Evolutionary conservation across 2,329 filamentous ascomycete species (phyloP), one percentile per base, ranked within the genome.

Genomic region (Aspergillus awamori): DNA sequence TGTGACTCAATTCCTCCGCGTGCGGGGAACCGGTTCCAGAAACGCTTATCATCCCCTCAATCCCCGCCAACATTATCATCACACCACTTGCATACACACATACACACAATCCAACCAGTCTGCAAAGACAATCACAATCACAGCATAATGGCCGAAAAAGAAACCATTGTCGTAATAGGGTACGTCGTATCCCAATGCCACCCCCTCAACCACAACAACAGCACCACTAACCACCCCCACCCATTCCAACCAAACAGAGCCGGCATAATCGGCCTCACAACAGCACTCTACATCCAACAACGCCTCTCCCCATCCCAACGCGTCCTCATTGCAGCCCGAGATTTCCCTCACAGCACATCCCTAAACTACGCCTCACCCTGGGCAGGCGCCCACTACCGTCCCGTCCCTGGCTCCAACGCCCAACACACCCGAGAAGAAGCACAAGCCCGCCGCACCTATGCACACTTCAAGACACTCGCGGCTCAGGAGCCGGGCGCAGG

Each of bases 341-440:
- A 80, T 48, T 75, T 80, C 56, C 78, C 79, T 20, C 69, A 70
- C 53, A 66, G 72, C 49, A 72, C 75, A 7, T 80, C 78, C 15
- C 66, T 77, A 49, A 76, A 80, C 69, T 82, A 82, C 66, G 74
- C 80, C 43, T 81, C 79, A 2, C 76, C 77, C 30, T 80, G 78
- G 76, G 79, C 80, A 1, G 80, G 80, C 24, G 80, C 79, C 1
- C 80, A 82, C 67, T 81, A 80, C 63, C 76, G 80, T 1, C 80
- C 80, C 0, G 74, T 81, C 3, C 80, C 79, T 1, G 76, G 74
- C 7, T 67, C 71, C 22, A 72, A 73, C 1, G 65, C 79, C 26
- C 75, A 79, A 65, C 61, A 70, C 30, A 57, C 70, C 39, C 64
- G 70, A 6, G 78, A 82, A 67, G 70, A 72, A 28, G 39, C 64